Evolutionary conservation across 345 rosid species (phyloP), one percentile per base, ranked within the genome.

Genomic region (Adansonia digitata): DNA sequence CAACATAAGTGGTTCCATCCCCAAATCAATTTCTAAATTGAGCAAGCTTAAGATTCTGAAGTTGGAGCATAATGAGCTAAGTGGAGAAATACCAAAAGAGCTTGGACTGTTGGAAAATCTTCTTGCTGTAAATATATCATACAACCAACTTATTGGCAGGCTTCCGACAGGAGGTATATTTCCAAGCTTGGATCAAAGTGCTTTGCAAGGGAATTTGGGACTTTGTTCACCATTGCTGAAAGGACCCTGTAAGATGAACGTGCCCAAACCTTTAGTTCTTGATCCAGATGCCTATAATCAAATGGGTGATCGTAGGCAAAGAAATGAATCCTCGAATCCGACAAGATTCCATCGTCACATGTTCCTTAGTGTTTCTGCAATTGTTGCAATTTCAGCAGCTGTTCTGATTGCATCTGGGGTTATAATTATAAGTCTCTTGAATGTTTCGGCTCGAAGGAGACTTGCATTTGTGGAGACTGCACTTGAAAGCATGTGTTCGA

Each of bases 161-260:
- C 89, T 94, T 65, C 98, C 99, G 0, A 52, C 48, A 12, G 86
- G 78, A 37, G 94, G 88, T 46, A 83, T 90, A 75, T 95, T 95
- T 81, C 90, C 89, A 35, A 91, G 90, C 84, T 80, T 95, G 82
- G 98, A 92, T 81, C 81, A 76, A 80, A 95, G 93, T 84, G 83
- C 99, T 59, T 70, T 95, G 78, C 89, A 87, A 75, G 98, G 97
- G 22, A 95, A 92, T 75, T 40, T 87, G 55, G 98, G 98, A 1
- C 80, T 95, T 15, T 95, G 98, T 85, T 92, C 98, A 45, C 99
- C 97, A 0, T 79, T 92, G 71, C 78, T 95, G 76, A 89, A 85
- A 34, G 98, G 94, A 15, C 98, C 98, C 12, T 95, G 99, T 75
- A 86, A 84, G 76, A 72, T 91, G 88, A 88, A 91, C 55, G 93